Base-by-base conservation (phyloP, 768 basidiomycete genomes). In the Trametes maxima region DNA sequence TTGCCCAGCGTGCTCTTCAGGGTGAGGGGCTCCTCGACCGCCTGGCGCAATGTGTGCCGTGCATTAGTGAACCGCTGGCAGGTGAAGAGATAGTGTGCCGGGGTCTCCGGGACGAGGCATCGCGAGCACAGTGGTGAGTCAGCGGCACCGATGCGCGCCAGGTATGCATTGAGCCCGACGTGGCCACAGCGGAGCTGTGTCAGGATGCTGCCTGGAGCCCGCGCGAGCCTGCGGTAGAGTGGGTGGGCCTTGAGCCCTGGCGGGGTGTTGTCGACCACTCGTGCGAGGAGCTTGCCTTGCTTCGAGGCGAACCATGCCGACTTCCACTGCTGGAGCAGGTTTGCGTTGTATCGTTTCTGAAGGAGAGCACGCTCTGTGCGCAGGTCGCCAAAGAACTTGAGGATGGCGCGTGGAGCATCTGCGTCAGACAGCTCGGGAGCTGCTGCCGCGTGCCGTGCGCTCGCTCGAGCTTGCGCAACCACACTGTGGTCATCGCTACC, bases 121-220 rank as follows among this genome's bases (percentile, higher is more conserved):
- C 17, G 13, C 1, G 14, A 7, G 17, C 44, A 56, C 13, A 56
- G 28, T 7, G 54, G 44, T 3, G 45, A 56, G 17, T 35, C 28
- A 10, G 37, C 48, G 4, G 21, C 48, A 5, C 21, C 11, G 28
- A 46, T 46, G 44, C 54, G 45, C 13, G 54, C 43, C 3, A 56
- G 54, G 44, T 45, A 56, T 1, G 19, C 1, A 35, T 56, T 56
- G 19, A 56, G 54, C 1, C 54, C 54, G 19, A 36, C 44, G 22
- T 56, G 54, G 19, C 33, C 33, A n/a, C 44, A 24, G 21, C 54
- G 54, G 2, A 56, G 44, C 44, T 56, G 53, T 1, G 53, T 43
- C 13, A 54, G 21, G 39, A 43, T 43, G 53, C 53, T 43, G 24
- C 53, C 42, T 14, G 42, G 53, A 1, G 17, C 16, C 1, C 53